Evolutionary conservation across 78 protist genomes (phyloP).

Genomic region (slime mould (Dictyostelium discoideum)): DNA sequence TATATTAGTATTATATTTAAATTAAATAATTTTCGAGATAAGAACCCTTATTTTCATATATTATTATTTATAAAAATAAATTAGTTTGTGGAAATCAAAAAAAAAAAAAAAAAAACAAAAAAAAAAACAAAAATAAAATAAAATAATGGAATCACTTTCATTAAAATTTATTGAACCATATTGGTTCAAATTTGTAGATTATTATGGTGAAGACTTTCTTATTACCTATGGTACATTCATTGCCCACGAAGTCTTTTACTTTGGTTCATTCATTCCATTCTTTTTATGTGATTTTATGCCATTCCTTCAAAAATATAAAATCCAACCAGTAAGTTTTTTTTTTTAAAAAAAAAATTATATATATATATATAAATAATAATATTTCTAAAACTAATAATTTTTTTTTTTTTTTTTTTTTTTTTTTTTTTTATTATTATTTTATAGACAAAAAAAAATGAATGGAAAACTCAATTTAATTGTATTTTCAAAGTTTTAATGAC

Average conservation of each 20-base stretch:
- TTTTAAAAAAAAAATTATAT: not conserved
- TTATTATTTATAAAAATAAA: not conserved
- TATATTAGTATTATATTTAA: not conserved
- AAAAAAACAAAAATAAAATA: not conserved
- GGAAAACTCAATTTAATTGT: constrained; percentile 51
- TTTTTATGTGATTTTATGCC: constrained; percentile 64
- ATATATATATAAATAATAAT: too few species aligned
- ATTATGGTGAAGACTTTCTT: constrained; percentile 67
- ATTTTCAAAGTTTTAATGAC: constrained; percentile 20
- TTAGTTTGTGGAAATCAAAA: not conserved
- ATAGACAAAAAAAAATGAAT: constrained; percentile 58
- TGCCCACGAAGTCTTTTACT: constrained; percentile 65
- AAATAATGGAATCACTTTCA: not conserved
- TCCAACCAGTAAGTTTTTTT: constrained; percentile 62
- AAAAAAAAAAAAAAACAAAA: not conserved
- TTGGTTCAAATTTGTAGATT: constrained; percentile 68
- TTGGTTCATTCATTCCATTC: constrained; percentile 62
- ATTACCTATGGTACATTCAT: constrained; percentile 74
- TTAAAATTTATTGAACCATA: constrained; percentile 21
- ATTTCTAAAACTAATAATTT: too few species aligned
- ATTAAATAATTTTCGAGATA: constrained; percentile 11
- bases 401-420: not conserved
- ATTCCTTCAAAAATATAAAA: constrained; percentile 59
- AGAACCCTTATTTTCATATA: not conserved
- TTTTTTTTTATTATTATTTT: not conserved